Evolutionary conservation across 371 early-diverging fungal species (phyloP), one percentile per base, ranked within the genome.

Genomic region (Furculomyces boomerangus): DNA sequence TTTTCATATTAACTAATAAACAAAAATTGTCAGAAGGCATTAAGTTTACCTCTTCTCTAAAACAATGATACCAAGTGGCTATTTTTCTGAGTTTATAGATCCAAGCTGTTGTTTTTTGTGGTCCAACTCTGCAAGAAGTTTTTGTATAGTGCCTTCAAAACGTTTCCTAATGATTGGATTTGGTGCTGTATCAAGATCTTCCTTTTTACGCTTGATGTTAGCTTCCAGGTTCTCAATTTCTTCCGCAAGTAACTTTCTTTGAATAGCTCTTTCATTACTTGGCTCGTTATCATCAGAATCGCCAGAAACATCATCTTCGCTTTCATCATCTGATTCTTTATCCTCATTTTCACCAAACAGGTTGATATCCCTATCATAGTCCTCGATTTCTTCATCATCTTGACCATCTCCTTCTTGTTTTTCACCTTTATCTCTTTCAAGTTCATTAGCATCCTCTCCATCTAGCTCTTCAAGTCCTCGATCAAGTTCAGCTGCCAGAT

Each of bases 101-200:
- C 53, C 55, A 8, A 69, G 58, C 52, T 64, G 61, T 47, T 32
- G 41, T 30, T 51, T 47, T 53, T 70, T 70, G 24, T 50, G 40
- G 20, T 60, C 61, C 3, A 70, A 54, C 58, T 70, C 64, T 26
- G 44, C 45, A 35, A 60, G 53, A 37, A 70, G 49, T 41, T 61
- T 51, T 41, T 63, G 58, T 18, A 71, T 52, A 18, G 61, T 62
- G 26, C 64, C 71, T 56, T 71, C 69, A 41, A 71, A 68, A 2
- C 71, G 59, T 28, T 67, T 59, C 54, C 68, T 66, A 46, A 75
- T 66, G 27, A 75, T 72, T 2, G 67, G 71, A 50, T 75, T 75
- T n/a, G 70, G 73, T 0, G 74, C 75, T 16, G 75, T 71, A 8
- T 68, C 65, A 20, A 75, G 55, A 39, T 74, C 73, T 1, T 64